phyloP scores from a whole-genome alignment of 306 rosid species.

The Betula pendula region DNA sequence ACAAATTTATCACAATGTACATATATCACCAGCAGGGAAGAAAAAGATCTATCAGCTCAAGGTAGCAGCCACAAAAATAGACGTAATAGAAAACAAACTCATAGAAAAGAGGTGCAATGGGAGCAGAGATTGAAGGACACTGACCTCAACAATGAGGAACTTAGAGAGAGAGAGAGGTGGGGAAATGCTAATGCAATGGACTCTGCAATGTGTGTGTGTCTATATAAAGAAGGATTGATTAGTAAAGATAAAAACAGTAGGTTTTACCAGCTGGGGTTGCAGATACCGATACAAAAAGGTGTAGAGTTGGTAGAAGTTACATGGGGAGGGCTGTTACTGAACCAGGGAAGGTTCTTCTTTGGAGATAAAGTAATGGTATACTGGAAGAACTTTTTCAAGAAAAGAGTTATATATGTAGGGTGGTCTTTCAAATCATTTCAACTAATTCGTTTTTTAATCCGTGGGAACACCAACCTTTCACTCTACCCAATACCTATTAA shows the following conservation, averaged over 20 bases:
- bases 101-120: not conserved
- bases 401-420: slow-evolving; percentile 29
- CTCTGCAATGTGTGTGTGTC: slow-evolving; percentile 32
- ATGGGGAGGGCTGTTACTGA: not conserved
- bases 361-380: not conserved
- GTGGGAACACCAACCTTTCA: slow-evolving; percentile 45
- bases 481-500: slow-evolving; percentile 61
- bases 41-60: slow-evolving; percentile 56
- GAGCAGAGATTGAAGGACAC: slow-evolving; percentile 28
- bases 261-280: slow-evolving; percentile 37
- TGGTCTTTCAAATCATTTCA: slow-evolving; percentile 59
- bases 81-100: not conserved
- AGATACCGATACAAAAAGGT: slow-evolving; percentile 2
- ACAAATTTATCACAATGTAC: slow-evolving; percentile 38
- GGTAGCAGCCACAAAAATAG: slow-evolving; percentile 20
- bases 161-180: slow-evolving; percentile 49
- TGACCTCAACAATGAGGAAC: slow-evolving; percentile 62
- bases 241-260: slow-evolving; percentile 27
- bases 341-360: slow-evolving; percentile 25
- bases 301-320: slow-evolving; percentile 12
- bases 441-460: slow-evolving; percentile 43
- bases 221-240: slow-evolving; percentile 52
- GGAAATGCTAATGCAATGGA: slow-evolving; percentile 36
- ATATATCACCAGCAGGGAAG: slow-evolving; percentile 26
- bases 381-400: slow-evolving; percentile 33